Evolutionary conservation across 2,329 filamentous ascomycete species (phyloP).

Genomic region (Tolypocladium capitatum): DNA sequence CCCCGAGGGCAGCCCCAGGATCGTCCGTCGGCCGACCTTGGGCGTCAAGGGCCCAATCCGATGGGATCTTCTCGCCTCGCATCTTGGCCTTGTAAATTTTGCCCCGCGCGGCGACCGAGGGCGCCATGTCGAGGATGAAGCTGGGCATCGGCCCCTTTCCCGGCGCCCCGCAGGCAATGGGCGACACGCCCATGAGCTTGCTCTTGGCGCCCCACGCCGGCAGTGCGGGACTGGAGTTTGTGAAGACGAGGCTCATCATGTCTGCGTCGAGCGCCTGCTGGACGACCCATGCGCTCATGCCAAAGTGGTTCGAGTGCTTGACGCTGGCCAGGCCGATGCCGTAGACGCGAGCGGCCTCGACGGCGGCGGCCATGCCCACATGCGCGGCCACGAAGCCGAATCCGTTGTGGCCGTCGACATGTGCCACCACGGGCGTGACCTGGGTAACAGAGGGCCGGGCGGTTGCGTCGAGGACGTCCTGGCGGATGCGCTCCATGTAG

Average conservation of each 20-base stretch:
- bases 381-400: slow-evolving; percentile 65
- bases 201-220: slow-evolving; percentile 56
- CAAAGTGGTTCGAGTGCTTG: slow-evolving; percentile 70
- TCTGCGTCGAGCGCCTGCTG: slow-evolving; percentile 61
- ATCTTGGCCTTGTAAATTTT: slow-evolving; percentile 60
- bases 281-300: slow-evolving; percentile 72
- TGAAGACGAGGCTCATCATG: slow-evolving; percentile 60
- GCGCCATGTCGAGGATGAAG: slow-evolving; percentile 69
- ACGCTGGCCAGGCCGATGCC: slow-evolving; percentile 67
- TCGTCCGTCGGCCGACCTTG: slow-evolving; percentile 60
- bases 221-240: slow-evolving; percentile 58
- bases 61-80: slow-evolving; percentile 54
- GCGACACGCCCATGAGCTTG: slow-evolving; percentile 61
- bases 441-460: slow-evolving; percentile 46
- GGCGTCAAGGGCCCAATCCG: slow-evolving; percentile 61
- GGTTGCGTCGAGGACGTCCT: slow-evolving; percentile 50
- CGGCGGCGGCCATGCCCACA: slow-evolving; percentile 51
- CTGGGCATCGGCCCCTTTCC: slow-evolving; percentile 33
- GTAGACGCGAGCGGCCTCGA: slow-evolving; percentile 48
- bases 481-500: slow-evolving; percentile 60
- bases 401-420: slow-evolving; percentile 53
- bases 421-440: slow-evolving; percentile 57
- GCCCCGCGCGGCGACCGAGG: slow-evolving; percentile 54
- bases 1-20: slow-evolving; percentile 54
- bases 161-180: slow-evolving; percentile 64